These are phyloP conservation scores for Prunus salicina DNA, from an alignment of 306 rosid genomes.

Conservation along the genomic window DNA sequence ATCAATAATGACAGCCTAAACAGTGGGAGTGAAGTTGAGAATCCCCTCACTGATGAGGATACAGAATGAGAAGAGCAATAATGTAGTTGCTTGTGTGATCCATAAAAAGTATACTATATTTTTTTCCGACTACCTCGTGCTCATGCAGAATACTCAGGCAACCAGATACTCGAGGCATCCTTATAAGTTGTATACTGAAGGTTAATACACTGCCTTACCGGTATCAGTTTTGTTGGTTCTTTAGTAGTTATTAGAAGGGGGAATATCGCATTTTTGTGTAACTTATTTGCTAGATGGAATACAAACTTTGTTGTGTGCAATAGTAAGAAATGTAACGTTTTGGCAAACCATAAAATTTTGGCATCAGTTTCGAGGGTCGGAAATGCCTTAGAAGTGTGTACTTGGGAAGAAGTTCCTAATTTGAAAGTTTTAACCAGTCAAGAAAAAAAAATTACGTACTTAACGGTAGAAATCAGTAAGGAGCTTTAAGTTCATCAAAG, in stretches of 20 bases:
- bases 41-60: constrained; percentile 51
- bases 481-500: too few relatives aligned
- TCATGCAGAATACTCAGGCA: neutral
- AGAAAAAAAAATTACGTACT: too few relatives aligned
- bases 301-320: neutral
- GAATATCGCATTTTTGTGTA: neutral
- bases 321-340: neutral
- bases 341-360: neutral
- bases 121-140: neutral
- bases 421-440: too few relatives aligned
- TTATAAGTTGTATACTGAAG: neutral
- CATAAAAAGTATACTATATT: neutral
- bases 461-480: too few relatives aligned
- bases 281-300: neutral
- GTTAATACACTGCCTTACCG: neutral
- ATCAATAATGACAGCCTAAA: constrained; percentile 30
- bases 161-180: neutral
- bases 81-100: neutral
- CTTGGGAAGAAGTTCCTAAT: too few relatives aligned
- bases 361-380: neutral
- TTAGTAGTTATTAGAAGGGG: neutral
- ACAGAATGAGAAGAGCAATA: constrained; percentile 25
- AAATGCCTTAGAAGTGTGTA: too few relatives aligned
- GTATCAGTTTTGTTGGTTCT: neutral
- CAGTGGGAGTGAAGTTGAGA: constrained; percentile 60